Percentiles rank a stretch among this genome's conserved stretches.
phyloP scores from a whole-genome alignment of 176 grass and related monocot genomes.

The Dendrocalamus sinicus region DNA sequence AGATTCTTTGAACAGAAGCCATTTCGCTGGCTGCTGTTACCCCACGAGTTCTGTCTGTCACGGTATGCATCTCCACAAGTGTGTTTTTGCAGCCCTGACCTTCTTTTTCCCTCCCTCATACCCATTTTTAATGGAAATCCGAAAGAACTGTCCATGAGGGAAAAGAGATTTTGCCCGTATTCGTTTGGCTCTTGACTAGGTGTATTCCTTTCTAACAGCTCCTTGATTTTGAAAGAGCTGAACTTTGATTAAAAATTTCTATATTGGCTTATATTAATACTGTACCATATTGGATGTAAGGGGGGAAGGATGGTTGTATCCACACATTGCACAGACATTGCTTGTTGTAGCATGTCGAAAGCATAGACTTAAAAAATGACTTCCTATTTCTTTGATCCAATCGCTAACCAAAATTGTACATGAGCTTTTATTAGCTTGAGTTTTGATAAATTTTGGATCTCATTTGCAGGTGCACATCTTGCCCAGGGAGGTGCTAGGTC shows the following conservation, averaged over 20 bases:
- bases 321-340: neutral
- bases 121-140: neutral
- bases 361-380: slow-evolving; percentile 30
- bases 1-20: slow-evolving; percentile 44
- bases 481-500: slow-evolving; percentile 92
- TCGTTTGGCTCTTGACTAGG: slow-evolving; percentile 49
- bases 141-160: neutral
- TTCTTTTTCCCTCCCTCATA: slow-evolving; percentile 36
- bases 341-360: slow-evolving; percentile 71
- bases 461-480: slow-evolving; percentile 90
- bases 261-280: slow-evolving; percentile 22
- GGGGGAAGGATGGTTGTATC: slow-evolving; percentile 57
- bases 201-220: slow-evolving; percentile 64
- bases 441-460: slow-evolving; percentile 51
- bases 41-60: slow-evolving; percentile 35
- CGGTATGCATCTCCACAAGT: slow-evolving; percentile 48
- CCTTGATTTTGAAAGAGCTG: slow-evolving; percentile 67
- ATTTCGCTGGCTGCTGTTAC: slow-evolving; percentile 18
- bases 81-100: slow-evolving; percentile 43
- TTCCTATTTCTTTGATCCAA: slow-evolving; percentile 57
- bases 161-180: slow-evolving; percentile 11
- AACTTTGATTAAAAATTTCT: slow-evolving; percentile 58
- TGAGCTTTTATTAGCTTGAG: slow-evolving; percentile 44
- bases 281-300: slow-evolving; percentile 67
- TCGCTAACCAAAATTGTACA: slow-evolving; percentile 58